Conservation (phyloP, 164 flowering plant species). For the Pachysandra terminalis region DNA sequence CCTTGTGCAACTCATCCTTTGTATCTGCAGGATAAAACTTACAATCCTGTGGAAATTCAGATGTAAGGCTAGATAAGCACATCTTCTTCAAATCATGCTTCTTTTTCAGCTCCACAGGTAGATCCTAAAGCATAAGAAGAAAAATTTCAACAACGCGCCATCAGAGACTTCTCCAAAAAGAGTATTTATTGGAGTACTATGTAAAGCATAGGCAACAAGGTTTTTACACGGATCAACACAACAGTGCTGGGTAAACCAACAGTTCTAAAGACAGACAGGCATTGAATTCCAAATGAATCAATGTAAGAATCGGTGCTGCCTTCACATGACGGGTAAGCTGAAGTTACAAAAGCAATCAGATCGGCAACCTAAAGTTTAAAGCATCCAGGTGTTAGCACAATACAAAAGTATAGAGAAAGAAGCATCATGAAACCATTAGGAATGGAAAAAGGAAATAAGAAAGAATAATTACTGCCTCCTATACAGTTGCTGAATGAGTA, state of each 20-base stretch:
- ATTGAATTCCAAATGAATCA: constrained; percentile 82
- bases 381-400: constrained; percentile 3
- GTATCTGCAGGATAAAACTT: constrained; percentile 84
- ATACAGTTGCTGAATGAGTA: not conserved
- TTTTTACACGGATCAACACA: constrained; percentile 85
- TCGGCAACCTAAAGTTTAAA: constrained; percentile 67
- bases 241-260: constrained; percentile 87
- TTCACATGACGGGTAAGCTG: constrained; percentile 50
- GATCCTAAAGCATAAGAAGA: constrained; percentile 46
- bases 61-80: constrained; percentile 61
- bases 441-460: too few species aligned
- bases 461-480: not conserved
- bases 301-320: constrained; percentile 37
- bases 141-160: constrained; percentile 1
- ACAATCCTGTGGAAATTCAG: constrained; percentile 92
- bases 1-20: constrained; percentile 93
- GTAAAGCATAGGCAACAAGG: not conserved
- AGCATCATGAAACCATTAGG: too few species aligned
- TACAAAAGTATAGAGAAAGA: not conserved
- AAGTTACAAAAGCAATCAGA: constrained; percentile 91
- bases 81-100: constrained; percentile 65
- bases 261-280: constrained; percentile 85
- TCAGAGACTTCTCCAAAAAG: not conserved
- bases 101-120: constrained; percentile 60
- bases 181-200: not conserved